Base-by-base conservation (phyloP, 768 basidiomycete species). In the Russula dissimulans region DNA sequence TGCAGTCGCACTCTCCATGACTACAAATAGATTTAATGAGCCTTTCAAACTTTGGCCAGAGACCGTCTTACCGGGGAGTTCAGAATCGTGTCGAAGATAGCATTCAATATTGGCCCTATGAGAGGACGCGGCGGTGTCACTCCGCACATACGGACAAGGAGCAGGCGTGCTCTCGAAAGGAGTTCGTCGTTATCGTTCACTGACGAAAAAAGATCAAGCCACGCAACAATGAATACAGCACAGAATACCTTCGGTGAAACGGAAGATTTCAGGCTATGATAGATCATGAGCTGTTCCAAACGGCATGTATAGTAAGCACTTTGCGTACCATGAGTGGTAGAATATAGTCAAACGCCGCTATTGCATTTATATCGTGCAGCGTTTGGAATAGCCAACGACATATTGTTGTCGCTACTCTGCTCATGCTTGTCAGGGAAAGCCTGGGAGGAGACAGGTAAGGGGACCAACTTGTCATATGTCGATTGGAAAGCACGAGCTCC, bases 1-100 rank as follows among this genome's bases (percentile, higher is more conserved):
- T 93, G 91, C 58, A 94, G 75, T 31, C 92, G 83, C 17, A 93
- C 87, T 67, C 83, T 80, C 91, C 92, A 97, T 1, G 91, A 93
- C 87, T 91, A 62, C 15, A 29, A 39, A 48, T 18, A 43, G 31
- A 15, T n/a, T 38, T 34, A 59, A 48, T 50, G 47, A 62, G 65
- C 53, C n/a, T 61, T 22, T 36, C 51, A 39, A 42, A 5, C 26
- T 43, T 53, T 56, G 26, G 38, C 43, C 47, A 22, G n/a, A 39
- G 11, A 46, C 56, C 45, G 67, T 12, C 85, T 66, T 65, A 90
- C 91, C 17, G 86, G 79, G 31, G 90, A 91, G 7, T 76, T 79
- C 67, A 83, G 81, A 63, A 95, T 88, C 11, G 90, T 85, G 2
- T 79, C 79, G 67, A 93, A 89, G 42, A 93, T 85, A 3, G 79